These are phyloP conservation scores for Malassezia japonica DNA, from an alignment of 1,284 basidiomycete species.

Conservation along the genomic window DNA sequence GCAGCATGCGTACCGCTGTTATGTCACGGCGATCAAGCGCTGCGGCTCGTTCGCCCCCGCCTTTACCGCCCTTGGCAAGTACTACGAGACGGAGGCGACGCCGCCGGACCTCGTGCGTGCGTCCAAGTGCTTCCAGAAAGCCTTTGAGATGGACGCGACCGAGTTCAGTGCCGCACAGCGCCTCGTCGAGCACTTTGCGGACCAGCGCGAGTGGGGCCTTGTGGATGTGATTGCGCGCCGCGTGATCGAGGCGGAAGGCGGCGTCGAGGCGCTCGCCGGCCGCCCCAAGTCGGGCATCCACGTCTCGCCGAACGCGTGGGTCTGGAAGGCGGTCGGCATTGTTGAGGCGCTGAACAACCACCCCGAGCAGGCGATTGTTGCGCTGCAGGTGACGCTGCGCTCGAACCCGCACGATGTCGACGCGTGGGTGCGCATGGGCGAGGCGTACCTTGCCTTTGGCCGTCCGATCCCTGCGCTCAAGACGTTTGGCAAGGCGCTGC, in stretches of 20 bases:
- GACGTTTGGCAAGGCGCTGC: conserved; percentile 66
- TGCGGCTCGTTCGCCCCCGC: conserved; percentile 72
- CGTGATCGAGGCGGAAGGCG: conserved; percentile 67
- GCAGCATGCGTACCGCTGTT: conserved; percentile 53
- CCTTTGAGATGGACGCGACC: conserved; percentile 86
- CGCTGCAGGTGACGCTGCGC: conserved; percentile 78
- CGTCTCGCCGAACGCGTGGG: conserved; percentile 73
- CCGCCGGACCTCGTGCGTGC: conserved; percentile 75
- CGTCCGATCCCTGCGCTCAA: conserved; percentile 82
- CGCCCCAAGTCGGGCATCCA: conserved; percentile 7
- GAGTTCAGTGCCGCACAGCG: conserved; percentile 74
- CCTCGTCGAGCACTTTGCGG: conserved; percentile 79
- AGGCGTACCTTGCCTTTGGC: conserved; percentile 79
- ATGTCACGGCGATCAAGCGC: conserved; percentile 72
- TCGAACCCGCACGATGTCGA: conserved; percentile 67
- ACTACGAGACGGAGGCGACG: conserved; percentile 64
- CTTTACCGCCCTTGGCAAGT: conserved; percentile 85
- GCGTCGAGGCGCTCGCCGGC: conserved; percentile 22
- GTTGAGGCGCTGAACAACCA: conserved; percentile 72
- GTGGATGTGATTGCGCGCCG: conserved; percentile 84
- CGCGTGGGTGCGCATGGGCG: conserved; percentile 81
- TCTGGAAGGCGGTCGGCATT: conserved; percentile 91
- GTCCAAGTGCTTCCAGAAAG: conserved; percentile 94
- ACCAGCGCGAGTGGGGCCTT: conserved; percentile 87
- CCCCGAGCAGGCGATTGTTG: conserved; percentile 67